Conservation (phyloP, 768 basidiomycete genomes). For the Russula olivacea region DNA sequence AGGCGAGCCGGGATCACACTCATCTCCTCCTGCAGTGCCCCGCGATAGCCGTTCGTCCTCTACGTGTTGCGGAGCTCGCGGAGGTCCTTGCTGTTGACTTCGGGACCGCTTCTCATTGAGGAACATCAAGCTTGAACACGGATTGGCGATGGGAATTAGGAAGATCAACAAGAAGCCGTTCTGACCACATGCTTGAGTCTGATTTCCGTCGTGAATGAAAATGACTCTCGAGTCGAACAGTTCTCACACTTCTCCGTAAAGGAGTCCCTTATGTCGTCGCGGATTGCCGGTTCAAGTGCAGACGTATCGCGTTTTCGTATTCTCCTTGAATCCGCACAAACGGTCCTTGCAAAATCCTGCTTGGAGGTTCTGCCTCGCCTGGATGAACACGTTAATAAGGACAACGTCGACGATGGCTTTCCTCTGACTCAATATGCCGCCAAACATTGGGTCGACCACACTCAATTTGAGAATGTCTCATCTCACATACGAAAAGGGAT, state of each 20-base stretch:
- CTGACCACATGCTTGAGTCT: not conserved
- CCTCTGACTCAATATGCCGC: slow-evolving; percentile 4
- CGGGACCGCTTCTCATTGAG: not conserved
- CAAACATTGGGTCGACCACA: not conserved
- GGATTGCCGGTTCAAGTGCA: not conserved
- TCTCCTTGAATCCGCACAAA: not conserved
- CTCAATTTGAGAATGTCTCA: not conserved
- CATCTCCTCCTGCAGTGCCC: slow-evolving; percentile 8
- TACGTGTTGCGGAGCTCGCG: not conserved
- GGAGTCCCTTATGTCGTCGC: not conserved
- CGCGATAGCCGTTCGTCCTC: not conserved
- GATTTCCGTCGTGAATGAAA: not conserved
- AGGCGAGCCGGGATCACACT: not conserved
- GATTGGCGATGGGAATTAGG: not conserved
- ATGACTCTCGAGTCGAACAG: not conserved
- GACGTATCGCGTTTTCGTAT: slow-evolving; percentile 1
- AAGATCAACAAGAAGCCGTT: slow-evolving; percentile 1
- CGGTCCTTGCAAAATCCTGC: not conserved
- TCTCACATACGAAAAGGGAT: not conserved
- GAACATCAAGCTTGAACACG: not conserved
- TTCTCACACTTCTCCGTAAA: slow-evolving; percentile 9
- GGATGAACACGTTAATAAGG: not conserved
- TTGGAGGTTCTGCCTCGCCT: not conserved
- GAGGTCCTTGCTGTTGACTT: slow-evolving; percentile 9
- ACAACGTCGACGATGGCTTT: not conserved